phyloP scores from a whole-genome alignment of 345 rosid genomes.

The Triadica sebifera region DNA sequence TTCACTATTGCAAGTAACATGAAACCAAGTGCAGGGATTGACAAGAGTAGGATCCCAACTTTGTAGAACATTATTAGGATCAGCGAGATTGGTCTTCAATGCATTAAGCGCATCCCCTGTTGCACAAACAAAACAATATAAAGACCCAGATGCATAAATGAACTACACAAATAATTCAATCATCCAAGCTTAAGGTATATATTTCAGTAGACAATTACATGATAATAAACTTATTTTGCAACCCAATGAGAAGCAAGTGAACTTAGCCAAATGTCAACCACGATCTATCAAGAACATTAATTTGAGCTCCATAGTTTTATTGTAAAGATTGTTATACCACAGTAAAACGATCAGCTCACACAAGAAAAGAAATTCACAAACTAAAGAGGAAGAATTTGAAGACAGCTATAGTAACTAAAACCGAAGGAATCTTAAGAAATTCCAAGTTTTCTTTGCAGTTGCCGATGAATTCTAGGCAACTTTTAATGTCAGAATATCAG shows the following conservation, averaged over 20 bases:
- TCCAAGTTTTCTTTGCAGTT: not conserved
- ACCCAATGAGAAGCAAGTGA: not conserved
- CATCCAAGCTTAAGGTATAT: not conserved
- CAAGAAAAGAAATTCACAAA: too few species aligned
- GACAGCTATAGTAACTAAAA: not conserved
- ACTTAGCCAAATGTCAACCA: not conserved
- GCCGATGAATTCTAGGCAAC: not conserved
- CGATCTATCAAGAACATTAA: not conserved
- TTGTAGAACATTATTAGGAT: conserved; percentile 70
- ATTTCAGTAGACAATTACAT: not conserved
- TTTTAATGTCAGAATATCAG: not conserved
- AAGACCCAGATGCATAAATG: not conserved
- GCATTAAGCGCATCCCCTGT: conserved; percentile 89
- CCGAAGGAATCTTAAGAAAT: not conserved
- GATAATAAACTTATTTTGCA: not conserved
- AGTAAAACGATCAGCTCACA: not conserved
- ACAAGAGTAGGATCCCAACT: conserved; percentile 82
- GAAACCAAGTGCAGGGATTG: conserved; percentile 85
- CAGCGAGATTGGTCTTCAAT: conserved; percentile 54
- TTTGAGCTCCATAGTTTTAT: not conserved
- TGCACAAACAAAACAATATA: conserved; percentile 1
- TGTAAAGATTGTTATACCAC: not conserved
- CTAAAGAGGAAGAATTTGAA: not conserved
- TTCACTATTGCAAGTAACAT: conserved; percentile 73
- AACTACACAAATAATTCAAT: not conserved